phyloP scores from a whole-genome alignment of 2,329 filamentous ascomycete genomes.

The Paradendryphiella salina region DNA sequence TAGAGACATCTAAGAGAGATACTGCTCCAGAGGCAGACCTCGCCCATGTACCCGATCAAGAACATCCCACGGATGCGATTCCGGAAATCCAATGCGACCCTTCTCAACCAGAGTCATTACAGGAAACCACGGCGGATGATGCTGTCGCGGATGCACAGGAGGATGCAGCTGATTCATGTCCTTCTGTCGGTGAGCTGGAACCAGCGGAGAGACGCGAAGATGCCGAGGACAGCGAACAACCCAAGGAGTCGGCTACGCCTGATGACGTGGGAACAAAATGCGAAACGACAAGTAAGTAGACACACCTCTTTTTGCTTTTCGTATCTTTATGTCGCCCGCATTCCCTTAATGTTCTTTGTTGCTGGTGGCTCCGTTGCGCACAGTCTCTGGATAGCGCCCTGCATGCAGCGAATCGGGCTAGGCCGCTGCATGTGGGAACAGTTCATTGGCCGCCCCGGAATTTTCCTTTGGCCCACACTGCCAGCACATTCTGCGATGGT shows the following conservation, averaged over 20 bases:
- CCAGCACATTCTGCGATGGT: conserved; percentile 19
- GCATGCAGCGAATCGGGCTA: conserved; percentile 20
- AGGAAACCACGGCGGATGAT: not conserved
- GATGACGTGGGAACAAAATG: conserved; percentile 8
- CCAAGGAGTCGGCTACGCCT: conserved; percentile 4
- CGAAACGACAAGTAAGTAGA: conserved; percentile 27
- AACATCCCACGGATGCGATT: not conserved
- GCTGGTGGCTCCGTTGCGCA: conserved; percentile 8
- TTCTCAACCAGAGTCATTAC: not conserved
- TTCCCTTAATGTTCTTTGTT: not conserved
- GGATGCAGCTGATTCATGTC: conserved; percentile 1
- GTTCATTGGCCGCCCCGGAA: conserved; percentile 18
- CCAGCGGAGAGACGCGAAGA: not conserved
- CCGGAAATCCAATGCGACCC: not conserved
- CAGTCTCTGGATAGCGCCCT: conserved; percentile 15
- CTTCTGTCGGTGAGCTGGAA: conserved; percentile 1
- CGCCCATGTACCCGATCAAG: not conserved
- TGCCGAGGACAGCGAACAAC: conserved; percentile 6
- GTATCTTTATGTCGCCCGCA: conserved; percentile 7
- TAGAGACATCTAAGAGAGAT: not conserved
- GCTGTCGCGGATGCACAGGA: conserved; percentile 4
- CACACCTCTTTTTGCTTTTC: conserved; percentile 3
- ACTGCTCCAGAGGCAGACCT: not conserved
- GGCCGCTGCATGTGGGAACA: conserved; percentile 16
- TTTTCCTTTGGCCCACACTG: conserved; percentile 19